phyloP scores from a whole-genome alignment of 441 rosid species.

The Rhodomyrtus psidioides region DNA sequence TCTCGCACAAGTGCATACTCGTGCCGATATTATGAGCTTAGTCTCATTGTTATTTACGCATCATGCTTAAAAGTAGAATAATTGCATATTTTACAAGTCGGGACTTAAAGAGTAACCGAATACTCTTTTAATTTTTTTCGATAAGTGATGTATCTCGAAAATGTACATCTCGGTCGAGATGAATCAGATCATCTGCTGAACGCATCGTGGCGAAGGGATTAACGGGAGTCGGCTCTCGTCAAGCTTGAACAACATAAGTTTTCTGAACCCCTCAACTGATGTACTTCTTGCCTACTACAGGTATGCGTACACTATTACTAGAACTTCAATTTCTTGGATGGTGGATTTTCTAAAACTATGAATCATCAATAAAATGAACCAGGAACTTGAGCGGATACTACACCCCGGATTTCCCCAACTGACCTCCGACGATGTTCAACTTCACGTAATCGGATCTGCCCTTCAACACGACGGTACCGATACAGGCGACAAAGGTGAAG shows the following conservation, averaged over 20 bases:
- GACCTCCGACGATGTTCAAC: not conserved
- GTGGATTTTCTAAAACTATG: not conserved
- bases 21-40: too few species aligned
- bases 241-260: not conserved
- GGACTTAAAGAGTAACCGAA: too few species aligned
- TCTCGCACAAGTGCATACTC: too few species aligned
- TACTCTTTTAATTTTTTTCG: too few species aligned
- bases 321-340: not conserved
- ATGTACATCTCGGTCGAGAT: conserved; percentile 20
- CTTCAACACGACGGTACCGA: not conserved
- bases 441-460: not conserved
- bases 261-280: not conserved
- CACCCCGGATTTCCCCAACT: not conserved
- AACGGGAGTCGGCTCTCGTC: conserved; percentile 9
- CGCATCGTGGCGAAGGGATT: conserved; percentile 27
- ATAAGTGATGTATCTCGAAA: too few species aligned
- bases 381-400: not conserved
- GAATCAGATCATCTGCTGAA: conserved; percentile 12
- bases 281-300: not conserved
- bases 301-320: not conserved
- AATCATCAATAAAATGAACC: not conserved
- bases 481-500: not conserved
- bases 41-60: too few species aligned
- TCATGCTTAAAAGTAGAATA: too few species aligned
- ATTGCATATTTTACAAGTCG: too few species aligned